These are phyloP conservation scores for Ophiocordyceps sinensis DNA, from an alignment of 2,329 filamentous ascomycete species.

Conservation along the genomic window DNA sequence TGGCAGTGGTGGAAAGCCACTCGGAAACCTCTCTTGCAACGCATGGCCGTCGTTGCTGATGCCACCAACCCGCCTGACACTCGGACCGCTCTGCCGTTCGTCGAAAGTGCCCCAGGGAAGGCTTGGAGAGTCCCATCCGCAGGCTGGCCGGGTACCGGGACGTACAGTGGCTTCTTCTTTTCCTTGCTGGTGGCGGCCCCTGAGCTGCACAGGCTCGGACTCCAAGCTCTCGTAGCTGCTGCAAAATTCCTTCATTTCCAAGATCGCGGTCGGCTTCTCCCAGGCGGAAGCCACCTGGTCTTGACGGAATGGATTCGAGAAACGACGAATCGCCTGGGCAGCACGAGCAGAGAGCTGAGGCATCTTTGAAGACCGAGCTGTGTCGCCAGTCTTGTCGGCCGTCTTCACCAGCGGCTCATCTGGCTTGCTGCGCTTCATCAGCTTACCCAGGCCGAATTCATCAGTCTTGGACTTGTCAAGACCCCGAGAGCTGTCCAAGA, in stretches of 20 bases:
- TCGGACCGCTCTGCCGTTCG: background rate
- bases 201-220: conserved; percentile 8
- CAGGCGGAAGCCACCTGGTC: background rate
- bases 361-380: conserved; percentile 8
- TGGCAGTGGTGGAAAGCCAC: conserved; percentile 14
- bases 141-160: background rate
- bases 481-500: background rate
- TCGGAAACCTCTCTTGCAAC: conserved; percentile 9
- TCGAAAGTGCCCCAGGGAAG: background rate
- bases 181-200: background rate
- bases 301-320: conserved; percentile 13
- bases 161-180: background rate
- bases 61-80: background rate
- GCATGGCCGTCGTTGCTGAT: conserved; percentile 1
- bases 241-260: conserved; percentile 10
- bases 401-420: background rate
- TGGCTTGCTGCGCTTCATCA: background rate
- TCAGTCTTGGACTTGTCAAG: background rate
- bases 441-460: background rate
- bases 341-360: conserved; percentile 8
- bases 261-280: conserved; percentile 2
- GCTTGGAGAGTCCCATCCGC: background rate
- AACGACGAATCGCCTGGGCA: conserved; percentile 10
- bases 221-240: conserved; percentile 17
- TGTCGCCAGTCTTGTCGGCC: background rate